Evolutionary conservation across 1,284 basidiomycete species (phyloP), one percentile per base, ranked within the genome.

Genomic region (Sporisorium graminicola): DNA sequence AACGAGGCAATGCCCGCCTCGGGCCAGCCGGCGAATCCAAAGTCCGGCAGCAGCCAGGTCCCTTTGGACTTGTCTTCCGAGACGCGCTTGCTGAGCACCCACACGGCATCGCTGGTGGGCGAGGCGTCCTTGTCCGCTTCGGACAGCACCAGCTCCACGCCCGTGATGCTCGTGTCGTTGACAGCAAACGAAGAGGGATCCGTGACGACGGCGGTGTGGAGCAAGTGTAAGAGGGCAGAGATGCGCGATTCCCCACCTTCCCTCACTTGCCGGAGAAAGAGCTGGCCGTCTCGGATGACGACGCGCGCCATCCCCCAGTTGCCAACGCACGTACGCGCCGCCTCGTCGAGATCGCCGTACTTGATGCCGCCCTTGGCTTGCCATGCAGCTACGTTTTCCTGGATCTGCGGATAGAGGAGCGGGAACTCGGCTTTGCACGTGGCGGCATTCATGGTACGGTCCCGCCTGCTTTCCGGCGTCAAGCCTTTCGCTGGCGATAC

Each of bases 21-120:
- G 22, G 78, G 78, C 80, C 80, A 81, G 6, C 65, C 79, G 1
- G 63, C 70, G 49, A 81, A 81, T 18, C 78, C 78, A 52, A 81
- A 81, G 44, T 81, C 80, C 0, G 80, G 80, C 6, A 73, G 16
- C 31, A 78, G 35, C 76, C 76, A 78, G 13, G 61, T 74, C 0
- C 76, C 72, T 22, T 58, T 70, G 20, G 40, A 14, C 9, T 46
- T 33, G 9, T n/a, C 20, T 16, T 78, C 72, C 12, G 59, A 55
- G 5, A 59, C 29, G 9, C 65, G 52, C 37, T 80, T 80, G 53
- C 42, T 51, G 4, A 80, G 47, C 10, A 67, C 72, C 78, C 78
- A 80, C 0, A 61, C 51, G 8, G 62, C 72, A 10, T 65, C 60
- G 43, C 44, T 59, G 31, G 61, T 49, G 37, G 65, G 44, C 7